These are phyloP conservation scores for Blastobotrys petasosporus DNA, from an alignment of 1,139 yeast genomes.

Conservation along the genomic window DNA sequence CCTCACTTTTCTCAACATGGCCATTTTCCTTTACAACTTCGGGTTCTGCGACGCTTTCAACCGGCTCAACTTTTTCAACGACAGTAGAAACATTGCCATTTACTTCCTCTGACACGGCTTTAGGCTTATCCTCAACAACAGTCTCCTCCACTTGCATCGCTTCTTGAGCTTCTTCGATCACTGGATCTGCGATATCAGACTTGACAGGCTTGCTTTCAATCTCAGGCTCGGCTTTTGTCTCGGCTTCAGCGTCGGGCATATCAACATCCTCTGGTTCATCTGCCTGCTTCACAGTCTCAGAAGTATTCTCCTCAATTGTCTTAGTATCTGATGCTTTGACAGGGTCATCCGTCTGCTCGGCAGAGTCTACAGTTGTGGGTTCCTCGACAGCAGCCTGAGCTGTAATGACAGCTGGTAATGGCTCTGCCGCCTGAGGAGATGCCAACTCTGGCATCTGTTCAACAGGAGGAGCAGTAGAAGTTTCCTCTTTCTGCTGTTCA, in stretches of 20 bases:
- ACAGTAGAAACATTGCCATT: not conserved
- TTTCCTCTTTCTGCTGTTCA: too few relatives aligned
- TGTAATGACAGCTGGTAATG: too few relatives aligned
- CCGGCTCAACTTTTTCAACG: not conserved
- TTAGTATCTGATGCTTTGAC: not conserved
- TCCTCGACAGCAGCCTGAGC: too few relatives aligned
- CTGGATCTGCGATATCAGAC: not conserved
- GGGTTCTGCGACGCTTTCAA: not conserved
- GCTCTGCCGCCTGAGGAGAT: too few relatives aligned
- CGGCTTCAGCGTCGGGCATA: not conserved
- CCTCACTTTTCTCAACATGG: not conserved
- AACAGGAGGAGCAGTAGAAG: not conserved
- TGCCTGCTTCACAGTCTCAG: not conserved
- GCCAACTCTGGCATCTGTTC: not conserved
- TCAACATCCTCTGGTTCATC: not conserved
- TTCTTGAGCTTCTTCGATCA: slow-evolving; percentile 5
- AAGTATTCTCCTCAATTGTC: not conserved
- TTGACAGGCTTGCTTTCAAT: not conserved
- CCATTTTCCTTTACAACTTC: not conserved
- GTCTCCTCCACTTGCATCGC: slow-evolving; percentile 8
- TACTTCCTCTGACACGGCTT: slow-evolving; percentile 5
- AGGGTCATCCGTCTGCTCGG: too few relatives aligned
- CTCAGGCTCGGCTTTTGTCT: not conserved
- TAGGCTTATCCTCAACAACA: slow-evolving; percentile 5
- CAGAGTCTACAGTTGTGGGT: too few relatives aligned